Evolutionary conservation across 2,329 filamentous ascomycete species (phyloP).

Genomic region (Aspergillus terreus): DNA sequence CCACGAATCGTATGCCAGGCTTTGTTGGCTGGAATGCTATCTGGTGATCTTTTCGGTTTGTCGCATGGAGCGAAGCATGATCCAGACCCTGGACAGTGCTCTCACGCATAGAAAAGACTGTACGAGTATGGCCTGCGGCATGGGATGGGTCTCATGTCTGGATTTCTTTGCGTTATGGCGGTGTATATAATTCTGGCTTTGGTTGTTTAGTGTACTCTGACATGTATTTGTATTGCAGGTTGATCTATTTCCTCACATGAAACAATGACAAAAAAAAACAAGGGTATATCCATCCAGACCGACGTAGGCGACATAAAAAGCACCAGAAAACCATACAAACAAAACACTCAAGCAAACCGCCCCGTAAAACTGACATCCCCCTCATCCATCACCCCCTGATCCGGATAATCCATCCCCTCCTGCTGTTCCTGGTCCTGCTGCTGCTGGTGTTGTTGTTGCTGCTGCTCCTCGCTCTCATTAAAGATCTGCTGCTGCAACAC

Average conservation of each 20-base stretch:
- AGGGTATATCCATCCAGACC: constrained; percentile 16
- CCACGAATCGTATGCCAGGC: background rate
- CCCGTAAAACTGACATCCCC: constrained; percentile 24
- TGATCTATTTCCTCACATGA: constrained; percentile 10
- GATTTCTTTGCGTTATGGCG: constrained; percentile 15
- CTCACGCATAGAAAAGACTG: constrained; percentile 13
- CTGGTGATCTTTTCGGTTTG: constrained; percentile 16
- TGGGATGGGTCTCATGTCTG: background rate
- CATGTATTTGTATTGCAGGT: constrained; percentile 28
- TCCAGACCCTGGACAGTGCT: constrained; percentile 5
- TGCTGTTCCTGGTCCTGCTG: constrained; percentile 7
- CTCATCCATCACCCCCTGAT: constrained; percentile 20
- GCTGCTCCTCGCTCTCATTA: constrained; percentile 50
- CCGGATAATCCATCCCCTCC: constrained; percentile 17
- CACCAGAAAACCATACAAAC: background rate
- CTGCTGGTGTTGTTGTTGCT: constrained; percentile 23
- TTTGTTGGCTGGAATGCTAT: constrained; percentile 8
- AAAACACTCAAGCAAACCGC: constrained; percentile 10
- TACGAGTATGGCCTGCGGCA: constrained; percentile 12
- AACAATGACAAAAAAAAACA: constrained; percentile 6
- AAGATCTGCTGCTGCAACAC: constrained; percentile 95
- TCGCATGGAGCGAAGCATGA: constrained; percentile 1
- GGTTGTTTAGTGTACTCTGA: constrained; percentile 9
- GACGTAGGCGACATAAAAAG: constrained; percentile 9
- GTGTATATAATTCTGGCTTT: constrained; percentile 19